Percentiles rank a stretch among this genome's conserved stretches.
Evolutionary conservation across 441 rosid genomes (phyloP).

Genomic region (Corymbia citriodora): DNA sequence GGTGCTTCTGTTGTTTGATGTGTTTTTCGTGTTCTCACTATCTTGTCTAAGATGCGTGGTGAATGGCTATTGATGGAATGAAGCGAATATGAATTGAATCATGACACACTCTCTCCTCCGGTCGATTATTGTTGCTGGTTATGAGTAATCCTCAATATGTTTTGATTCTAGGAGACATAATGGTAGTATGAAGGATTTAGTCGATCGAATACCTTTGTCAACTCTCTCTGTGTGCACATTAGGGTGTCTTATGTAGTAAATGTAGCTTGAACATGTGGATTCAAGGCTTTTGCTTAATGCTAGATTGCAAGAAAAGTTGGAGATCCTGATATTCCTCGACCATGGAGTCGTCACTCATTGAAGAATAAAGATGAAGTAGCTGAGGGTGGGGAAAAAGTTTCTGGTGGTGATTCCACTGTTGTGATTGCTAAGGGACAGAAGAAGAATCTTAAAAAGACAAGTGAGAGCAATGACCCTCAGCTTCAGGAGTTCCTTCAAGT

Average conservation of each 20-base stretch:
- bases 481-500: slow-evolving; percentile 81
- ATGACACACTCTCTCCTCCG: too few relatives aligned
- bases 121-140: too few relatives aligned
- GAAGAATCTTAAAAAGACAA: slow-evolving; percentile 22
- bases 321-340: slow-evolving; percentile 64
- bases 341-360: slow-evolving; percentile 79
- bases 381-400: slow-evolving; percentile 13
- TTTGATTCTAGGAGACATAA: background rate
- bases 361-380: slow-evolving; percentile 35
- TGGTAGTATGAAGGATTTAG: background rate
- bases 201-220: background rate
- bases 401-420: slow-evolving; percentile 10
- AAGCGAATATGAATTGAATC: background rate
- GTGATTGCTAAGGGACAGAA: slow-evolving; percentile 21
- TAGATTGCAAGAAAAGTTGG: slow-evolving; percentile 75
- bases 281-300: background rate
- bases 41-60: background rate
- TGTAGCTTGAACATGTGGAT: background rate
- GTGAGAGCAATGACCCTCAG: slow-evolving; percentile 36
- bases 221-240: background rate
- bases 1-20: background rate
- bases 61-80: background rate
- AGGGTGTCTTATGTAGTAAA: background rate
- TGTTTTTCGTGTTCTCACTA: background rate
- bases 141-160: background rate